Evolutionary conservation across 352 stramenopile species (phyloP).

Genomic region (Globisporangium megalacanthum): DNA sequence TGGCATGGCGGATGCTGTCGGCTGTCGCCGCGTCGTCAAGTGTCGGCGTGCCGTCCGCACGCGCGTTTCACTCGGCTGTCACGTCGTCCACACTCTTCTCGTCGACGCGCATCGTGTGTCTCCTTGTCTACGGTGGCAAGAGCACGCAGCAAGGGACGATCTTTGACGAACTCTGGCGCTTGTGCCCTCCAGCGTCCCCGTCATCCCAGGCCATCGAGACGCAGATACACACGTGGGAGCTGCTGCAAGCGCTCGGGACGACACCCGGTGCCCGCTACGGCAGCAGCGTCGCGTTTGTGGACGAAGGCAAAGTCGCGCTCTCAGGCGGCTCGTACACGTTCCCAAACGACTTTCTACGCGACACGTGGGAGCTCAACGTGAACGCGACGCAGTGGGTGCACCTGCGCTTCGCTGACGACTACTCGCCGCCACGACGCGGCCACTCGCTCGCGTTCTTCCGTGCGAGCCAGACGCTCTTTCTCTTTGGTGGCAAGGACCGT

Average conservation of each 20-base stretch:
- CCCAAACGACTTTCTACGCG: slow-evolving; percentile 64
- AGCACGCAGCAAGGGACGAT: slow-evolving; percentile 35
- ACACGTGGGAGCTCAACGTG: slow-evolving; percentile 68
- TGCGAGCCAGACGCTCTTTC: slow-evolving; percentile 23
- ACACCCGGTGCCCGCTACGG: slow-evolving; percentile 55
- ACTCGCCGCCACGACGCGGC: slow-evolving; percentile 38
- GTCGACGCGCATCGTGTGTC: slow-evolving; percentile 23
- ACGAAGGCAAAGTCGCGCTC: slow-evolving; percentile 54
- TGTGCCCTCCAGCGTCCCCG: slow-evolving; percentile 29
- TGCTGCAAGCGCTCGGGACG: slow-evolving; percentile 38
- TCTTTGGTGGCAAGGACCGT: slow-evolving; percentile 62
- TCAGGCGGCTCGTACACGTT: slow-evolving; percentile 68
- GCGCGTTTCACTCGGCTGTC: slow-evolving; percentile 43
- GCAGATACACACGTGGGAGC: slow-evolving; percentile 49
- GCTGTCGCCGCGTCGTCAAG: slow-evolving; percentile 6
- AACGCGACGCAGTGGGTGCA: slow-evolving; percentile 63
- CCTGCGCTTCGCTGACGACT: slow-evolving; percentile 43
- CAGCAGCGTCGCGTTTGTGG: slow-evolving; percentile 41
- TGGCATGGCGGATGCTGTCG: slow-evolving; percentile 35
- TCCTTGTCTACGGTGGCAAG: slow-evolving; percentile 60
- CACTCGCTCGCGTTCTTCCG: slow-evolving; percentile 48
- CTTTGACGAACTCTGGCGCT: slow-evolving; percentile 65
- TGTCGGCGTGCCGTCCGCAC: slow-evolving; percentile 16
- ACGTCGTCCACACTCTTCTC: slow-evolving; percentile 33
- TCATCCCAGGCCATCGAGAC: slow-evolving; percentile 19